Conservation (phyloP, 495 filamentous ascomycete genomes). For the Lentithecium fluviatile region DNA sequence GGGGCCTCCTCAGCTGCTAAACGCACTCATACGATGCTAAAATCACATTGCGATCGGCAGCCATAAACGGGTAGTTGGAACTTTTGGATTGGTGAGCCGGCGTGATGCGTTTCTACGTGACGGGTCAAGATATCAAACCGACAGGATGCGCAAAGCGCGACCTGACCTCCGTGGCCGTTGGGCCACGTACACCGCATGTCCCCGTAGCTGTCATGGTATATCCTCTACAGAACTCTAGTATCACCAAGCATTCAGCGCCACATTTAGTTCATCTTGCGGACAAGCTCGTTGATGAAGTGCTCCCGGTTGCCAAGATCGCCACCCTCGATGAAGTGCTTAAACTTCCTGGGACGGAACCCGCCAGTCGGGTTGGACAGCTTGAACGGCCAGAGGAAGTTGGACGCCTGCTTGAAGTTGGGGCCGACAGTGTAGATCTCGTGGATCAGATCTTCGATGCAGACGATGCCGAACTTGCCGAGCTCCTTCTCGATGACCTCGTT, state of each 20-base stretch:
- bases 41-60: no score
- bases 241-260: not conserved
- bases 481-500: slow-evolving; percentile 94
- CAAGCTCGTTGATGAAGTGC: slow-evolving; percentile 94
- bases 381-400: slow-evolving; percentile 99
- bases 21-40: no score
- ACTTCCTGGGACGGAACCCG: slow-evolving; percentile 93
- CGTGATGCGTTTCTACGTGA: no score
- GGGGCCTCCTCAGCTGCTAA: no score
- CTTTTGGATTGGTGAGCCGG: no score
- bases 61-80: no score
- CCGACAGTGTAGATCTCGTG: slow-evolving; percentile 98
- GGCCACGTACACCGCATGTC: no score
- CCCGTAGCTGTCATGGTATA: not conserved
- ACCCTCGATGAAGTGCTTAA: slow-evolving; percentile 99
- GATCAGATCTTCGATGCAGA: slow-evolving; percentile 98
- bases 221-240: not conserved
- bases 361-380: slow-evolving; percentile 97
- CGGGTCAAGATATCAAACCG: no score
- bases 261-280: slow-evolving; percentile 98
- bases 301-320: slow-evolving; percentile 98
- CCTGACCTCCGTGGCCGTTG: no score
- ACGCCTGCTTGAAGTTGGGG: slow-evolving; percentile 87
- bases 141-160: no score
- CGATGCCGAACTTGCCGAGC: slow-evolving; percentile 96